Percentiles rank a stretch among this genome's conserved stretches.
These are phyloP conservation scores for Thielaviopsis musarum DNA, from an alignment of 2,329 filamentous ascomycete genomes.

Conservation along the genomic window DNA sequence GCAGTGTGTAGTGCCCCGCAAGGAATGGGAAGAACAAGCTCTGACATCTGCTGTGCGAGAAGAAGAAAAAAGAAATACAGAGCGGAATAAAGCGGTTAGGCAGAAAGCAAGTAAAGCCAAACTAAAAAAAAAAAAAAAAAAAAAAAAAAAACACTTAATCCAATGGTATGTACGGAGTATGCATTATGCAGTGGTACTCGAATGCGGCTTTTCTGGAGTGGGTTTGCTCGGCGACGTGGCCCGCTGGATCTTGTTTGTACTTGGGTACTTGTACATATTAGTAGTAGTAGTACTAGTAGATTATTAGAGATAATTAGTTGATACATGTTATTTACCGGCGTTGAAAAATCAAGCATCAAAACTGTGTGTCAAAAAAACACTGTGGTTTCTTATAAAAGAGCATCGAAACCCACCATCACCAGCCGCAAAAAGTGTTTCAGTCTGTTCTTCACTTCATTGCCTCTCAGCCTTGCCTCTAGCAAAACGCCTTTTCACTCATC, in stretches of 20 bases:
- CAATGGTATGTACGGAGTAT: not conserved
- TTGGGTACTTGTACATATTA: too few relatives aligned
- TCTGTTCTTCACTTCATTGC: not conserved
- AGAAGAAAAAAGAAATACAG: not conserved
- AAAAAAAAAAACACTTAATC: not conserved
- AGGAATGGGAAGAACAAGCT: not conserved
- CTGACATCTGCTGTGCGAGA: not conserved
- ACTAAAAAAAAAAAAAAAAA: not conserved
- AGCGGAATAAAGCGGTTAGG: not conserved
- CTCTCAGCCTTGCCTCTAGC: not conserved
- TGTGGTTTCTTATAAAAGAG: not conserved
- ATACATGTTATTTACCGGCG: not conserved
- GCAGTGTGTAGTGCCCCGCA: not conserved
- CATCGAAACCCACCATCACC: not conserved
- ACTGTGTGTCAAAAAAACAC: too few relatives aligned
- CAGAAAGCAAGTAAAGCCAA: not conserved
- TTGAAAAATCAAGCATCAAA: not conserved
- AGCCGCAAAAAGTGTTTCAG: not conserved
- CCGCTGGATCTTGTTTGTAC: not conserved
- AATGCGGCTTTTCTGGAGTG: not conserved
- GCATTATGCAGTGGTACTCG: not conserved
- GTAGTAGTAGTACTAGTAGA: too few relatives aligned
- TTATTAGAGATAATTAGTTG: too few relatives aligned
- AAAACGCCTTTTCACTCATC: not conserved
- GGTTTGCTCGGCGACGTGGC: not conserved